phyloP scores from a whole-genome alignment of 2,329 filamentous ascomycete genomes.

The Sporothrix pallida region DNA sequence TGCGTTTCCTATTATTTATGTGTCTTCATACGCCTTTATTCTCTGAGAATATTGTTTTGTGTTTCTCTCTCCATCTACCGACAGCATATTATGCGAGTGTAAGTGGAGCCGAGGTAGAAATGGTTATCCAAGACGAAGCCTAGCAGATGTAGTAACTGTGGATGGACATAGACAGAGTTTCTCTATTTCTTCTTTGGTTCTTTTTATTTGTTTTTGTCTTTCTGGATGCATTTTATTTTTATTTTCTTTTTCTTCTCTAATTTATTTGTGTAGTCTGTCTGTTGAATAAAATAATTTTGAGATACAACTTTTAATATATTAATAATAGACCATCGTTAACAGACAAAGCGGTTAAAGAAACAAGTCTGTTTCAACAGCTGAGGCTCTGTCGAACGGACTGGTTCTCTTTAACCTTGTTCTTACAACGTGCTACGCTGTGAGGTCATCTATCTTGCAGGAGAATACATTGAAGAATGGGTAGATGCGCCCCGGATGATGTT shows the following conservation, averaged over 20 bases:
- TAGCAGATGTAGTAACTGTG: no score
- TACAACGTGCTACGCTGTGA: background rate
- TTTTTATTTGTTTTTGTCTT: background rate
- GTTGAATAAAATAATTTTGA: no score
- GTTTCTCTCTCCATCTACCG: no score
- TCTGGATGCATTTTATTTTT: background rate
- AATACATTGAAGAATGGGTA: no score
- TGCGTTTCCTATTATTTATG: background rate
- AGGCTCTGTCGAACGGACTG: background rate
- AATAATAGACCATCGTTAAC: background rate
- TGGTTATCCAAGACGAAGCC: no score
- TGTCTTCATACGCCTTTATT: no score
- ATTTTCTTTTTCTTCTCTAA: background rate
- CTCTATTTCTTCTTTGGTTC: background rate
- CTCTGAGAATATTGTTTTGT: background rate
- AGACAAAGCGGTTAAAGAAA: constrained; percentile 26
- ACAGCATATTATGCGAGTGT: no score
- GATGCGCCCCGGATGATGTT: no score
- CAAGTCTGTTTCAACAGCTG: constrained; percentile 3
- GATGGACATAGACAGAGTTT: background rate
- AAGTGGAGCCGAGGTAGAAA: background rate
- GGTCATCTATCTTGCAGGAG: background rate
- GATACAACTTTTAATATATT: background rate
- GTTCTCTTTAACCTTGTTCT: background rate
- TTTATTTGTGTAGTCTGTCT: background rate